A percentile compares a stretch with the other conserved stretches of the same genome.
Evolutionary conservation across 257 asterid genomes (phyloP).

Genomic region (Asclepias syriaca): DNA sequence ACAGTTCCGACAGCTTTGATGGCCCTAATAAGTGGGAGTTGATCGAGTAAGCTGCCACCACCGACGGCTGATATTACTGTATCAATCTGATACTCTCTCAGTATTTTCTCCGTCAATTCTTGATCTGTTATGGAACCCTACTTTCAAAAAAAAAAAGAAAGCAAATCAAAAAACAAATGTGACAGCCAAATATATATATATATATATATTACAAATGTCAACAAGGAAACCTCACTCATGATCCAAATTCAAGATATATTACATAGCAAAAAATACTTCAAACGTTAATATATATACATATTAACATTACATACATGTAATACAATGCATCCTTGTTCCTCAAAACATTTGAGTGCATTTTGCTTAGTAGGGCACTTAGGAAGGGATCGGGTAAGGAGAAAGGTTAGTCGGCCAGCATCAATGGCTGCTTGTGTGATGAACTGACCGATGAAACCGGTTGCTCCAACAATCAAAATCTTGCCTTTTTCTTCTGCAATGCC

Average conservation of each 20-base stretch:
- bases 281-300: too few species aligned
- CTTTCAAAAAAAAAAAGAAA: not conserved
- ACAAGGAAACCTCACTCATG: too few species aligned
- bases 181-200: too few species aligned
- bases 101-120: conserved; percentile 22
- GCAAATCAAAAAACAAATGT: too few species aligned
- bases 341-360: conserved; percentile 16
- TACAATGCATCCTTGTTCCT: conserved; percentile 28
- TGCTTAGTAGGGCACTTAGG: conserved; percentile 11
- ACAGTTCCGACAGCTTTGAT: conserved; percentile 27
- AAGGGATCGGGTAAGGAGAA: conserved; percentile 18
- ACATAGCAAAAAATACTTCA: too few species aligned
- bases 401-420: conserved; percentile 22
- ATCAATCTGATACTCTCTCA: conserved; percentile 29
- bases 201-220: too few species aligned
- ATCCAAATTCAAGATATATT: too few species aligned
- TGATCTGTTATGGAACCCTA: conserved; percentile 31
- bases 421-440: conserved; percentile 28
- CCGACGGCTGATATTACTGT: conserved; percentile 32
- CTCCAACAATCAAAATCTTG: conserved; percentile 30
- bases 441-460: conserved; percentile 32
- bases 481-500: not conserved
- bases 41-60: conserved; percentile 27
- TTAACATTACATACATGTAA: conserved; percentile 14
- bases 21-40: conserved; percentile 26